Percentiles rank a stretch among this genome's conserved stretches.
These are phyloP conservation scores for Cladorrhinum sp. DNA, from an alignment of 2,329 filamentous ascomycete genomes.

Conservation along the genomic window DNA sequence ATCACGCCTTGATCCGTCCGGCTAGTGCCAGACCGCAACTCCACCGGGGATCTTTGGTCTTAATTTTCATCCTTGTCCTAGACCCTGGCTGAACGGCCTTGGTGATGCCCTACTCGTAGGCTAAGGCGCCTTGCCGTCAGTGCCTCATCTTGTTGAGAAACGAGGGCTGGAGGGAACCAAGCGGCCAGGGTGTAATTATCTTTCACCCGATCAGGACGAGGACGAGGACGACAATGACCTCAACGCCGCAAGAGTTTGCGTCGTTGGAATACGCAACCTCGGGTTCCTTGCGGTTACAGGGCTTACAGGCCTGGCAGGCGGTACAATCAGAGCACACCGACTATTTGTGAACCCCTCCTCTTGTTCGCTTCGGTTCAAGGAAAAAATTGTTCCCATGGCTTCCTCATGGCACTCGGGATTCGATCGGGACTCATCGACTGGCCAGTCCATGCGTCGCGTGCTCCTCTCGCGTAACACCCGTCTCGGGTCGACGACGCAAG, in stretches of 20 bases:
- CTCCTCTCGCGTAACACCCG: background rate
- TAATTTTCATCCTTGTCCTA: background rate
- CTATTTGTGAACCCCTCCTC: background rate
- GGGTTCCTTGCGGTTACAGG: background rate
- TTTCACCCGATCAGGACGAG: background rate
- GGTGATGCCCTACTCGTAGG: background rate
- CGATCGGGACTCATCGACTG: background rate
- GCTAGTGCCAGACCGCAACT: slow-evolving; percentile 8
- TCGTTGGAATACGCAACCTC: background rate
- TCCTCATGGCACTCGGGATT: background rate
- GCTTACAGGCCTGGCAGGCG: background rate
- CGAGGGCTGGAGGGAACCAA: background rate
- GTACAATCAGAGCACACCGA: slow-evolving; percentile 10
- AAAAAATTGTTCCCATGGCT: background rate
- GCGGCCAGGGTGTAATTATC: background rate
- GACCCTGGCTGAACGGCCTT: background rate
- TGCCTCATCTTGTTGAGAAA: background rate
- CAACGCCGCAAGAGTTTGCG: background rate
- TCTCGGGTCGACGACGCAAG: slow-evolving; percentile 3
- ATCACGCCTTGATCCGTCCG: background rate
- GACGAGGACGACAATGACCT: background rate
- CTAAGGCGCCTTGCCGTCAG: slow-evolving; percentile 3
- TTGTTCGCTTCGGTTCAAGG: background rate
- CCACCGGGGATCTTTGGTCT: background rate
- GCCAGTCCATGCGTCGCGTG: background rate